A percentile compares a stretch with the other conserved stretches of the same genome.
Conservation (phyloP, 148 eudicot species). For the Selenicereus undatus region DNA sequence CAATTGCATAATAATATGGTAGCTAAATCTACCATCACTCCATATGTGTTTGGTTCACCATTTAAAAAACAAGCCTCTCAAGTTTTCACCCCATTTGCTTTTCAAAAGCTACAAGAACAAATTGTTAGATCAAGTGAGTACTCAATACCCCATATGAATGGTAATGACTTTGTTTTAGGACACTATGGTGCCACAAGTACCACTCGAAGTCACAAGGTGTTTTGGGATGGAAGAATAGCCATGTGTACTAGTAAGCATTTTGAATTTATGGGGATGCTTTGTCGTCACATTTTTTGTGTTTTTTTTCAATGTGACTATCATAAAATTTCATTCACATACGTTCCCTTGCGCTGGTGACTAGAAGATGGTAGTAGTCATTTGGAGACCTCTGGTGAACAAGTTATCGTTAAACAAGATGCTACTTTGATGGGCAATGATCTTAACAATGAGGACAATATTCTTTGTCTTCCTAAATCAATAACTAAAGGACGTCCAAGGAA, state of each 20-base stretch:
- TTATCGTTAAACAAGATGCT: too few species aligned
- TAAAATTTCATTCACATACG: neutral
- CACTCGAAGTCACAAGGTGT: neutral
- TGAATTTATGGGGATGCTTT: constrained; percentile 12
- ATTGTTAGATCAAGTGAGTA: neutral
- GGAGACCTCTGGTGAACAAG: too few species aligned
- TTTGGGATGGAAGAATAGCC: constrained; percentile 6
- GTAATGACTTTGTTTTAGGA: neutral
- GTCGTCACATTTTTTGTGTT: constrained; percentile 11
- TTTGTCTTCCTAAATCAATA: too few species aligned
- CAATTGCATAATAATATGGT: neutral
- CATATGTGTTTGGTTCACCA: neutral
- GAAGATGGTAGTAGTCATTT: too few species aligned
- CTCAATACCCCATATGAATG: neutral
- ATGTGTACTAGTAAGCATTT: constrained; percentile 13
- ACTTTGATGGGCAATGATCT: too few species aligned
- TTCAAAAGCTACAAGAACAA: neutral
- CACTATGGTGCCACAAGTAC: neutral
- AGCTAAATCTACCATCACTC: neutral
- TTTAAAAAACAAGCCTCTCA: constrained; percentile 10
- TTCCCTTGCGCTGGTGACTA: too few species aligned
- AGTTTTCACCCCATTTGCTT: neutral
- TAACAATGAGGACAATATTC: too few species aligned
- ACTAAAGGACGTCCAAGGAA: too few species aligned
- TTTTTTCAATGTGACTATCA: constrained; percentile 7